phyloP scores from a whole-genome alignment of 108 stramenopile genomes.

The Skeletonema potamos region DNA sequence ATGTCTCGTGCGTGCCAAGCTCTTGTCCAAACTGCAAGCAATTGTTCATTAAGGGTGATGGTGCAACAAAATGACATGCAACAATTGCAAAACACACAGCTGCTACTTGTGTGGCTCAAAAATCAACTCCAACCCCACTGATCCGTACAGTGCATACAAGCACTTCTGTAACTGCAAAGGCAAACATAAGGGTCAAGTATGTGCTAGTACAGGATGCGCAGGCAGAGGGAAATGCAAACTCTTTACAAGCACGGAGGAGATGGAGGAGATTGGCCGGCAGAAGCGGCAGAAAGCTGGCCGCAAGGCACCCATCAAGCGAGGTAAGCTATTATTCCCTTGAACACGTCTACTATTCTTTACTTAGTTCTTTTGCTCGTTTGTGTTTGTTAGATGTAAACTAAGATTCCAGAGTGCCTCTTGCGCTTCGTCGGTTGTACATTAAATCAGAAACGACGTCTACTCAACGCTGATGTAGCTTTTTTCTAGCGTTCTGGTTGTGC shows the following conservation, averaged over 20 bases:
- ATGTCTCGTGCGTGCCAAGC: conserved; percentile 21
- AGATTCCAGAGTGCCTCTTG: too few relatives aligned
- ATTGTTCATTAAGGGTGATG: conserved; percentile 14
- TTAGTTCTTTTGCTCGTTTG: too few relatives aligned
- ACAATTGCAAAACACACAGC: background rate
- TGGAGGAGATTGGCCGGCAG: conserved; percentile 7
- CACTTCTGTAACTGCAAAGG: conserved; percentile 21
- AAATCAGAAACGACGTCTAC: too few relatives aligned
- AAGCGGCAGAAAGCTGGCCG: conserved; percentile 12
- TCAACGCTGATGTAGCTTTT: too few relatives aligned
- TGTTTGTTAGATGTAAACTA: too few relatives aligned
- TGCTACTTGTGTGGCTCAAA: conserved; percentile 15
- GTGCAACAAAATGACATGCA: conserved; percentile 28
- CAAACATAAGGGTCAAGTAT: too few relatives aligned
- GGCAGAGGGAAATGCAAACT: conserved; percentile 3
- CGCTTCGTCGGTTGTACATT: too few relatives aligned
- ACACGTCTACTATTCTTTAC: too few relatives aligned
- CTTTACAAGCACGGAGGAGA: conserved; percentile 1
- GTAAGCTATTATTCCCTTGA: too few relatives aligned
- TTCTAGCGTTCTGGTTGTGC: too few relatives aligned
- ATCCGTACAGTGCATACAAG: background rate
- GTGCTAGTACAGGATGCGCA: background rate
- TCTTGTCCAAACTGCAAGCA: conserved; percentile 19
- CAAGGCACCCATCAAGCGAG: conserved; percentile 7
- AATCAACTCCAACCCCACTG: too few relatives aligned